Evolutionary conservation across 2,329 filamentous ascomycete species (phyloP).

Genomic region (Plectosphaerella cucumerina): DNA sequence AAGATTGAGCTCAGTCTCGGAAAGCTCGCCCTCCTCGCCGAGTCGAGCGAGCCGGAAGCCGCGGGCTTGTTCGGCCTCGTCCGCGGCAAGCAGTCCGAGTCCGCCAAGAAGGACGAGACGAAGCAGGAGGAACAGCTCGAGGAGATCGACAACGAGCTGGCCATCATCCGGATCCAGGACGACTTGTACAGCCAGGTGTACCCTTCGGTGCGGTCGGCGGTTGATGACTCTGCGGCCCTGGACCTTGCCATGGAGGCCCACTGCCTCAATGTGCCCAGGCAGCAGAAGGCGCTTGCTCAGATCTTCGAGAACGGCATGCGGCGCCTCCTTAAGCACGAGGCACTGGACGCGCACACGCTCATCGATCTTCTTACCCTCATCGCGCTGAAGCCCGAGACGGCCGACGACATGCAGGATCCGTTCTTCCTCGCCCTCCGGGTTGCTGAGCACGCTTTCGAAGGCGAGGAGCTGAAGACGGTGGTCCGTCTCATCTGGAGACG

Average conservation of each 20-base stretch:
- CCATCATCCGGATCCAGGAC: constrained; percentile 76
- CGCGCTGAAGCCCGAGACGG: constrained; percentile 36
- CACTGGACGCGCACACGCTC: constrained; percentile 60
- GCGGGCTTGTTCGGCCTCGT: constrained; percentile 15
- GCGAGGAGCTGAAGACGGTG: constrained; percentile 54
- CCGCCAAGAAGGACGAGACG: constrained; percentile 22
- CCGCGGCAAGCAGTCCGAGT: constrained; percentile 32
- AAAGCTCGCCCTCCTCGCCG: constrained; percentile 74
- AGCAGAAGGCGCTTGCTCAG: constrained; percentile 62
- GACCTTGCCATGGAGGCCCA: constrained; percentile 72
- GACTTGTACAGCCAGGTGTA: constrained; percentile 67
- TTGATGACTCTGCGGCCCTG: constrained; percentile 75
- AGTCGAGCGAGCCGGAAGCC: constrained; percentile 31
- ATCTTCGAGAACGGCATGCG: constrained; percentile 69
- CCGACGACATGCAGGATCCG: constrained; percentile 57
- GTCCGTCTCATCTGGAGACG: constrained; percentile 77
- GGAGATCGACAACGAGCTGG: constrained; percentile 59
- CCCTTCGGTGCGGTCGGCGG: constrained; percentile 62
- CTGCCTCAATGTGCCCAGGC: constrained; percentile 47
- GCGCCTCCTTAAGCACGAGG: constrained; percentile 66
- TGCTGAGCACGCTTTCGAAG: constrained; percentile 49
- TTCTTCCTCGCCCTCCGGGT: constrained; percentile 72
- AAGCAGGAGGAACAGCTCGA: constrained; percentile 39
- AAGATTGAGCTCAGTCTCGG: constrained; percentile 88
- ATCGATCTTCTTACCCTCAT: constrained; percentile 81